Evolutionary conservation across 345 rosid genomes (phyloP), one percentile per base, ranked within the genome.

Genomic region (Sonneratia alba): DNA sequence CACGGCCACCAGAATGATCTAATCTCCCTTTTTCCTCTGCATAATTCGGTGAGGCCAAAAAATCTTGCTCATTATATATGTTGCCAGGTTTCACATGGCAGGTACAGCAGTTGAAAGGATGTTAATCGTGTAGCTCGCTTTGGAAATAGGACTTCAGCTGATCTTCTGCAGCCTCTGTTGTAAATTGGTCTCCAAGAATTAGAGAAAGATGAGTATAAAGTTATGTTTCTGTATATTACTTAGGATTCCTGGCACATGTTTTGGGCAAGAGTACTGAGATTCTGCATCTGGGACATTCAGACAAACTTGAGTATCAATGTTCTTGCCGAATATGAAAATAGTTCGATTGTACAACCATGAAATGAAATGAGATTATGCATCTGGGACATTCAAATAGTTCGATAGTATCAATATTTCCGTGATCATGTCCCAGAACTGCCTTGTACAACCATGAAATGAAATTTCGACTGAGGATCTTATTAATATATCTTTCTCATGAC

Each of bases 1-100:
- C 79, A 76, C 85, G 73, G 64, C 89, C 88, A 51, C 89, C 79
- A 73, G 88, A 85, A 75, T 84, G 85, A 86, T 59, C 4, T 56
- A 40, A 67, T 40, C 47, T 57, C 48, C 2, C 19, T 19, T 27
- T 32, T 34, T 10, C 38, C 11, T n/a, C 65, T 61, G 14, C 24
- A 27, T 62, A 10, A 11, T 3, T 34, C 2, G 2, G 66, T 21
- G 32, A 56, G 22, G 45, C 63, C 6, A 59, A 38, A 53, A 2
- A 49, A 24, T 66, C 45, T 27, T 59, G 72, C 57, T 34, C n/a
- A 48, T 70, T 36, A 36, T 19, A 40, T 22, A 22, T 4, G 64
- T 59, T 59, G 64, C 53, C 53, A 8, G 64, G 27, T 59, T 18
- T 22, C 36, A 24, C 7, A 11, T 34, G 15, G 66, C 27, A 62